Evolutionary conservation across 139 green algal species (phyloP), one percentile per base, ranked within the genome.

Genomic region (Chlamydomonas sp.): DNA sequence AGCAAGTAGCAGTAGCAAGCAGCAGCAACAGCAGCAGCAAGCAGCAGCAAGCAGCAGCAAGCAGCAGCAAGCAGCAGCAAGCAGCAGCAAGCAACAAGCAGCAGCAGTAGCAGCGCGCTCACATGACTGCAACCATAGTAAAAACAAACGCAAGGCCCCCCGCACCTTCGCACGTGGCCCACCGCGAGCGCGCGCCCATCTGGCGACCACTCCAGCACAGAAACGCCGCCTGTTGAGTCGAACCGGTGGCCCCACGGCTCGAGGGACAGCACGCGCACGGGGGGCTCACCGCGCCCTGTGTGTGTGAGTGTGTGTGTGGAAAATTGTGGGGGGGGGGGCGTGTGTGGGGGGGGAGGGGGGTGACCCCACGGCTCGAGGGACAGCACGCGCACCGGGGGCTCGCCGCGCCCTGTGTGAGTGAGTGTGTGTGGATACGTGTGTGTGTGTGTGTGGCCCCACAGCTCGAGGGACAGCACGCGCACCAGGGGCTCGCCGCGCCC

Each of bases 381-480:
- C 36, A 95, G 78, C 33, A 82, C 61, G 4, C 85, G 76, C 30
- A 83, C 30, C 0, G 79, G 79, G 3, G 77, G 66, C 5, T 80
- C 75, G 22, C 5, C 71, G 35, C 60, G 31, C 65, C 57, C 34
- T 69, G 43, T 29, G 49, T 74, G 39, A 35, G 48, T 5, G 47
- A 38, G 29, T 22, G 24, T 54, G 50, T 33, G 47, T 30, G 29
- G 71, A 36, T 8, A 34, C 5, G n/a, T n/a, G n/a, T n/a, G n/a
- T n/a, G n/a, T n/a, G n/a, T n/a, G n/a, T n/a, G n/a, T 78, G 48
- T 88, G 84, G 26, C 89, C 89, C 89, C 89, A 94, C 59, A 85
- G 83, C 0, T 77, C 49, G 54, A 92, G 70, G 2, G 86, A 88
- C 36, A 95, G 78, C 33, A 82, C 61, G 4, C 85, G 76, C 30